Evolutionary conservation across 306 rosid species (phyloP).

Genomic region (Albizia julibrissin): DNA sequence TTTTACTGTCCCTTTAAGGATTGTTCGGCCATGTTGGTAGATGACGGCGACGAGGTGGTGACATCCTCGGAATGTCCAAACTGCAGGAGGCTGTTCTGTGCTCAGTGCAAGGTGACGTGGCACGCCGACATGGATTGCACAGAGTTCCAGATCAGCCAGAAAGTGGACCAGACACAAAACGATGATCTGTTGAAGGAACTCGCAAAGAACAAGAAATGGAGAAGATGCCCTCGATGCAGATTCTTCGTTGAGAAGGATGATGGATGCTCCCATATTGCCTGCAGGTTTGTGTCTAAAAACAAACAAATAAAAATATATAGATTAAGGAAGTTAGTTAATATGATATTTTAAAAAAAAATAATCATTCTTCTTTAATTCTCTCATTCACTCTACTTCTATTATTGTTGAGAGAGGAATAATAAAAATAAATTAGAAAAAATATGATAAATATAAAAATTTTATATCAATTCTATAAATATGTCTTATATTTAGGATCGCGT

Average conservation of each 20-base stretch:
- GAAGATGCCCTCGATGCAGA: slow-evolving; percentile 52
- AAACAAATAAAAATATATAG: too few species aligned
- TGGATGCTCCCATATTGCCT: slow-evolving; percentile 53
- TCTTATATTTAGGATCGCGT: too few species aligned
- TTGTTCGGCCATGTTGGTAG: slow-evolving; percentile 51
- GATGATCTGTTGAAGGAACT: slow-evolving; percentile 58
- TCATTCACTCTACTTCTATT: too few species aligned
- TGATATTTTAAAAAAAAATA: too few species aligned
- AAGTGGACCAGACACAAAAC: slow-evolving; percentile 23
- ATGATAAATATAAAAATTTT: too few species aligned
- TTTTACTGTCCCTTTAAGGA: slow-evolving; percentile 63
- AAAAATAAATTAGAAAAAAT: too few species aligned
- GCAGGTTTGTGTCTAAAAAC: slow-evolving; percentile 57
- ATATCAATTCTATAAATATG: too few species aligned
- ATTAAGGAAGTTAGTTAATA: too few species aligned
- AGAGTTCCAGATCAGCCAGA: slow-evolving; percentile 39
- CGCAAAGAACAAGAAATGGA: slow-evolving; percentile 49
- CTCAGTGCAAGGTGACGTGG: slow-evolving; percentile 62
- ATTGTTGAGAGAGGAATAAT: too few species aligned
- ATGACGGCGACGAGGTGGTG: slow-evolving; percentile 39
- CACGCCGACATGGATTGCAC: slow-evolving; percentile 49
- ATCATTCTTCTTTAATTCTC: too few species aligned
- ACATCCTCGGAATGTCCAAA: slow-evolving; percentile 55
- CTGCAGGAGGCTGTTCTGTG: slow-evolving; percentile 65
- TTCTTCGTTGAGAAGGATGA: slow-evolving; percentile 52